A percentile compares a stretch with the other conserved stretches of the same genome.
phyloP scores from a whole-genome alignment of 108 stramenopile species.

The Skeletonema potamos region DNA sequence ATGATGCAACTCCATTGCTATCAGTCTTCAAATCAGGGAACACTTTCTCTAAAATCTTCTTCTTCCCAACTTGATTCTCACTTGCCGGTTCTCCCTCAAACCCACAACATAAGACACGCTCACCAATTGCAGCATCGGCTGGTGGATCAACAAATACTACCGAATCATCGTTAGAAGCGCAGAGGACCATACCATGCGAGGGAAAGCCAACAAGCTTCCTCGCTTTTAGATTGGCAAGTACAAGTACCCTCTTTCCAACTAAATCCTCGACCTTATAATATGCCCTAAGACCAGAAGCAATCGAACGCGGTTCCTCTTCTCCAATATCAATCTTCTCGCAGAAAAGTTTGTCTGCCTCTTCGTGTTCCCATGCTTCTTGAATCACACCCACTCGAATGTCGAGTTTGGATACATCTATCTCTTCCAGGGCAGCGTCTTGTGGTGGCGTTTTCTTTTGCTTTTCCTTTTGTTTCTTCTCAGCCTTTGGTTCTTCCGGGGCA shows the following conservation, averaged over 20 bases:
- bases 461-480: conserved; percentile 16
- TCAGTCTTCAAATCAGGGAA: conserved; percentile 65
- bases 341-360: conserved; percentile 87
- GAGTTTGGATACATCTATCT: conserved; percentile 67
- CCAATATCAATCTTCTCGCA: conserved; percentile 96
- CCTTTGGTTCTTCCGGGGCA: conserved; percentile 1
- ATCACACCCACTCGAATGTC: conserved; percentile 85
- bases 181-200: conserved; percentile 93
- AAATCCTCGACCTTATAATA: conserved; percentile 80
- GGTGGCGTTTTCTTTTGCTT: conserved; percentile 20
- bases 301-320: conserved; percentile 76
- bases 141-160: conserved; percentile 87
- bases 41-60: conserved; percentile 88
- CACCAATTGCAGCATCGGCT: conserved; percentile 73
- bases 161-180: conserved; percentile 76
- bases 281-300: conserved; percentile 85
- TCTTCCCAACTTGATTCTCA: conserved; percentile 85
- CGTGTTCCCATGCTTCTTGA: conserved; percentile 87
- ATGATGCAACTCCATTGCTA: conserved; percentile 52
- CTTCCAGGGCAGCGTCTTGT: neutral
- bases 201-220: conserved; percentile 68
- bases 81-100: conserved; percentile 74
- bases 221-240: conserved; percentile 90
- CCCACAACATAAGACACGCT: conserved; percentile 73
- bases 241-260: conserved; percentile 71